Evolutionary conservation across 768 basidiomycete species (phyloP).

Genomic region (Collybiopsis luxurians): DNA sequence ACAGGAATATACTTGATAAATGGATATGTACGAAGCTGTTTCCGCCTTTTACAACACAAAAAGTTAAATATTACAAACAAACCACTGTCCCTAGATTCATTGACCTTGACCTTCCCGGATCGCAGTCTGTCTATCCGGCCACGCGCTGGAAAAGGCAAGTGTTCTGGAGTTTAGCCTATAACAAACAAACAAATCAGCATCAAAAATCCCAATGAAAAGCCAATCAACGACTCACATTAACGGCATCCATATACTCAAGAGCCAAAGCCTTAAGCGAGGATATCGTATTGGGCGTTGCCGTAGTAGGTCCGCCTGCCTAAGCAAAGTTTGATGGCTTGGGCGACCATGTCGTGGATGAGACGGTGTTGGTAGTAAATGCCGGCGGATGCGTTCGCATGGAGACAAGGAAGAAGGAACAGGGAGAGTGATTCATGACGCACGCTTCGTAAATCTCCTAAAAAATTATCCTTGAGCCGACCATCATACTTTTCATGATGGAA

Average conservation of each 20-base stretch:
- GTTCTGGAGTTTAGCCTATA: slow-evolving; percentile 41
- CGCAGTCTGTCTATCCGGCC: too few species aligned
- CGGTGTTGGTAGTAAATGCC: slow-evolving; percentile 95
- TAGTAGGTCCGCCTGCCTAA: slow-evolving; percentile 77
- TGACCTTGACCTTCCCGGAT: too few species aligned
- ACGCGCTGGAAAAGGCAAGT: too few species aligned
- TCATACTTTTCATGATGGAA: slow-evolving; percentile 97
- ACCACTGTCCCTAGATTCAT: too few species aligned
- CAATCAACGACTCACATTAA: slow-evolving; percentile 62
- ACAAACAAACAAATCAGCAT: not conserved
- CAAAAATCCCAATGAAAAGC: not conserved
- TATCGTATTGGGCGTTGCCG: slow-evolving; percentile 86
- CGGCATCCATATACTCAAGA: slow-evolving; percentile 87
- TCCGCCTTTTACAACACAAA: too few species aligned
- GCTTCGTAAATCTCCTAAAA: slow-evolving; percentile 95
- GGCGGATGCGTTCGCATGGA: slow-evolving; percentile 59
- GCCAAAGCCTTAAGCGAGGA: slow-evolving; percentile 97
- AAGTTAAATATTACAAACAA: too few species aligned
- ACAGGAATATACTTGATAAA: too few species aligned
- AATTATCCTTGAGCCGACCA: slow-evolving; percentile 98
- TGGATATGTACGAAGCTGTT: too few species aligned
- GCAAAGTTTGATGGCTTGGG: slow-evolving; percentile 93
- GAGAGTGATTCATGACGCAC: slow-evolving; percentile 20
- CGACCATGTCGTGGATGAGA: slow-evolving; percentile 97
- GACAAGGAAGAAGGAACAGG: not conserved